Conservation (phyloP, 2,329 filamentous ascomycete genomes). For the Pseudocercospora macadamiae region DNA sequence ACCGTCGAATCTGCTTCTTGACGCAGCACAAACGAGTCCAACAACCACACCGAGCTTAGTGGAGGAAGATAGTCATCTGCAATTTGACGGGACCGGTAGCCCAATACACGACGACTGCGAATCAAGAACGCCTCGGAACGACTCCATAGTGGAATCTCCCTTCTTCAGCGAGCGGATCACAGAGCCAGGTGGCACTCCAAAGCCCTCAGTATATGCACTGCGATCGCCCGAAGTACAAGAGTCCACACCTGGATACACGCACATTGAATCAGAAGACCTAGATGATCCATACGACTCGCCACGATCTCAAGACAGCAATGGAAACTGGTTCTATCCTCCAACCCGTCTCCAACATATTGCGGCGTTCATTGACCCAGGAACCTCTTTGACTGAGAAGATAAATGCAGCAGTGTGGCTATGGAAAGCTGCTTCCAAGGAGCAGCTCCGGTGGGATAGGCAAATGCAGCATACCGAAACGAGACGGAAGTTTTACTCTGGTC, state of each 20-base stretch:
- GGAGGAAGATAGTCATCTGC: neutral
- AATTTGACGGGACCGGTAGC: too few relatives aligned
- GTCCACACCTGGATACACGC: neutral
- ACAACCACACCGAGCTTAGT: too few relatives aligned
- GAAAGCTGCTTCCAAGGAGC: constrained; percentile 26
- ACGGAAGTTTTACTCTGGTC: constrained; percentile 6
- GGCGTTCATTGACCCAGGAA: constrained; percentile 20
- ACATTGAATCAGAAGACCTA: neutral
- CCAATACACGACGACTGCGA: neutral
- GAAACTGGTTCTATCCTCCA: constrained; percentile 25
- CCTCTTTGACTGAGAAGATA: constrained; percentile 21
- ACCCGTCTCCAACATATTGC: constrained; percentile 29
- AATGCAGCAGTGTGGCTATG: constrained; percentile 27
- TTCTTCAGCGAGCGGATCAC: neutral
- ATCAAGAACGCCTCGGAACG: neutral
- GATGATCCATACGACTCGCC: constrained; percentile 13
- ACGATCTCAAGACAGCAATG: constrained; percentile 18
- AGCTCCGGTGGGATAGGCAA: constrained; percentile 26
- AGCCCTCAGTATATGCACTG: neutral
- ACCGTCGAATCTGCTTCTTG: neutral
- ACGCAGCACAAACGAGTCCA: too few relatives aligned
- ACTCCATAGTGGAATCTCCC: neutral
- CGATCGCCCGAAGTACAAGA: neutral
- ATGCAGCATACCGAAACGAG: constrained; percentile 5
- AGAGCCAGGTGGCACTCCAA: neutral